Conservation (phyloP, 2,329 filamentous ascomycete species). For the Neurospora sp. region DNA sequence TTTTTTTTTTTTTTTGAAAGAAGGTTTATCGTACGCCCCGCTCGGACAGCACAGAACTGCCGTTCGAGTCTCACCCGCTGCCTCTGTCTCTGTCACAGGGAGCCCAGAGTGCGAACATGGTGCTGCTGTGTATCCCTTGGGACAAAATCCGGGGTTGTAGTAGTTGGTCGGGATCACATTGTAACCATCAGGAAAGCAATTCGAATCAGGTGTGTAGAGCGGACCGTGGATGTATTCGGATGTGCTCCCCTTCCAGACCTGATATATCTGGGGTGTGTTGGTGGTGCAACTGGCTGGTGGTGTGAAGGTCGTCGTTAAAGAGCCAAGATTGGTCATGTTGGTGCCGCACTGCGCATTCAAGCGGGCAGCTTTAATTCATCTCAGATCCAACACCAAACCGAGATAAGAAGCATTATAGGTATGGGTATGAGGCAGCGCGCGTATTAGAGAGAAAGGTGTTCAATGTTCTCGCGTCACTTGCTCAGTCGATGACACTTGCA, state of each 20-base stretch:
- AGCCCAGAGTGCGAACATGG: slow-evolving; percentile 15
- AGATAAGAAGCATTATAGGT: slow-evolving; percentile 1
- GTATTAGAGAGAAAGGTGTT: background rate
- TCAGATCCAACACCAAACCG: slow-evolving; percentile 5
- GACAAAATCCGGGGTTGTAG: slow-evolving; percentile 20
- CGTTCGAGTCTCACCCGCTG: slow-evolving; percentile 6
- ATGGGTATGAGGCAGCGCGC: background rate
- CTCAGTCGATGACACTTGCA: background rate
- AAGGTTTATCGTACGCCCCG: slow-evolving; percentile 11
- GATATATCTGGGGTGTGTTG: slow-evolving; percentile 17
- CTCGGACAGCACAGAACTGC: slow-evolving; percentile 19
- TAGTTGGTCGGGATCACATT: slow-evolving; percentile 17
- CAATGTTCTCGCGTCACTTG: background rate
- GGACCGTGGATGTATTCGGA: slow-evolving; percentile 20
- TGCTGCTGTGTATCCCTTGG: slow-evolving; percentile 19
- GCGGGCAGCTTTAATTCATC: background rate
- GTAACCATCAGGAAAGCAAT: slow-evolving; percentile 19
- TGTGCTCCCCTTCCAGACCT: slow-evolving; percentile 11
- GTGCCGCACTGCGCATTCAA: slow-evolving; percentile 10
- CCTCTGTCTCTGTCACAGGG: slow-evolving; percentile 12
- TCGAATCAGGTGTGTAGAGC: slow-evolving; percentile 12
- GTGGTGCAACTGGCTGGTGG: slow-evolving; percentile 18
- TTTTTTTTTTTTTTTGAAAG: background rate
- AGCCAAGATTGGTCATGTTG: slow-evolving; percentile 18
- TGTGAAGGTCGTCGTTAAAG: slow-evolving; percentile 20